Percentiles rank a stretch among this genome's conserved stretches.
Conservation (phyloP, 257 asterid species). For the Solanum sparsipilum region DNA sequence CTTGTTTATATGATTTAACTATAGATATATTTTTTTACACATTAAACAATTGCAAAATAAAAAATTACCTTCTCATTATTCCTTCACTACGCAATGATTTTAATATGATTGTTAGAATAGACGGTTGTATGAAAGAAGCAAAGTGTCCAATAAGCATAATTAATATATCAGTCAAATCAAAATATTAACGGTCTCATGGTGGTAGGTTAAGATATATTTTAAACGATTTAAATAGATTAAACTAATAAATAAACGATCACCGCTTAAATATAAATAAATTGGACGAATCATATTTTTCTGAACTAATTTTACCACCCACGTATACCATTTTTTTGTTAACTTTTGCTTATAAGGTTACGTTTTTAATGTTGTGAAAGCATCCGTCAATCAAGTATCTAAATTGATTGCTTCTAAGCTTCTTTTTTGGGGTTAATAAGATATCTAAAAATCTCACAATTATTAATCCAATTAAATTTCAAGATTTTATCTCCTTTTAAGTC, state of each 20-base stretch:
- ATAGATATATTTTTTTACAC: not conserved
- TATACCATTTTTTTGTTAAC: not conserved
- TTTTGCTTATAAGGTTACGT: not conserved
- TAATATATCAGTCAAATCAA: not conserved
- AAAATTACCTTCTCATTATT: not conserved
- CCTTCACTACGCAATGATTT: not conserved
- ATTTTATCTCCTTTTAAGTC: not conserved
- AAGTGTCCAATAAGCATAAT: not conserved
- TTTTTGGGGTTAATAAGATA: not conserved
- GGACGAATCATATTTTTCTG: rapidly evolving
- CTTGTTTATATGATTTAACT: not conserved
- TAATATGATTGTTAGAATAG: no score
- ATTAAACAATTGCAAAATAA: not conserved
- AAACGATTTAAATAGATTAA: rapidly evolving
- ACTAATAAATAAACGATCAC: not conserved
- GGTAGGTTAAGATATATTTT: rapidly evolving
- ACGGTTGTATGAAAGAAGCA: not conserved
- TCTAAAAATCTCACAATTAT: not conserved
- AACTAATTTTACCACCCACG: not conserved
- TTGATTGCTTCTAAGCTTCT: not conserved
- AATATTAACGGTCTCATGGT: no score
- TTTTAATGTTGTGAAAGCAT: not conserved
- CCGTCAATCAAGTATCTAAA: not conserved
- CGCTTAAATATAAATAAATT: not conserved
- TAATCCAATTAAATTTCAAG: not conserved